A percentile compares a stretch with the other conserved stretches of the same genome.
phyloP scores from a whole-genome alignment of 768 basidiomycete species.

The Pleurotus eryngii region DNA sequence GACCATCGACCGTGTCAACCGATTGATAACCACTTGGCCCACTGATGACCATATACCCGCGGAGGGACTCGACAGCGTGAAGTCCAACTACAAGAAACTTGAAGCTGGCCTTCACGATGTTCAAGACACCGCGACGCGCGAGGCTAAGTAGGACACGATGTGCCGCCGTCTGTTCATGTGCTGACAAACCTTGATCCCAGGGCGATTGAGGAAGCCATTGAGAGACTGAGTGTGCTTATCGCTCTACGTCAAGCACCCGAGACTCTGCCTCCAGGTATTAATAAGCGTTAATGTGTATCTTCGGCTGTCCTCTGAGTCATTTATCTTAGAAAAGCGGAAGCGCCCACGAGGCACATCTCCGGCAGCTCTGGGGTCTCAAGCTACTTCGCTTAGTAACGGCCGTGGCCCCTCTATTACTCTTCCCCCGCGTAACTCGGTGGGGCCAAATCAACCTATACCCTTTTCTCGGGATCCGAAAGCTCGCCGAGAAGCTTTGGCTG shows the following conservation, averaged over 20 bases:
- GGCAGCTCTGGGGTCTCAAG: conserved; percentile 37
- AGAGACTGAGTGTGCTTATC: conserved; percentile 65
- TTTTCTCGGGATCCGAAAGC: conserved; percentile 67
- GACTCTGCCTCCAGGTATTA: conserved; percentile 48
- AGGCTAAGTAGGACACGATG: conserved; percentile 50
- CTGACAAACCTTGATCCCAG: conserved; percentile 32
- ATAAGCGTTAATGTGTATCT: neutral
- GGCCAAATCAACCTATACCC: conserved; percentile 44
- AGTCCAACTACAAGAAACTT: conserved; percentile 60
- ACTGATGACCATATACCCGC: conserved; percentile 64
- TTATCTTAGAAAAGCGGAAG: conserved; percentile 66
- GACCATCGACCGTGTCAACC: conserved; percentile 69
- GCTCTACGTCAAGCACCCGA: conserved; percentile 74
- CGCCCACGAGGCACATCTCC: conserved; percentile 73
- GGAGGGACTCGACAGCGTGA: conserved; percentile 65
- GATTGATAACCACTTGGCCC: conserved; percentile 69
- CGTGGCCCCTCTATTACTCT: conserved; percentile 56
- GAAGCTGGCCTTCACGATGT: conserved; percentile 61
- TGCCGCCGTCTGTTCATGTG: conserved; percentile 6
- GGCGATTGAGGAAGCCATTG: conserved; percentile 68
- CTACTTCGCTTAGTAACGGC: conserved; percentile 27
- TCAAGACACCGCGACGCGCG: conserved; percentile 52
- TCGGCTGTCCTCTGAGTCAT: too few species aligned
- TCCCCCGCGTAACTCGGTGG: conserved; percentile 55
- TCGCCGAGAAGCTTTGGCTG: conserved; percentile 56